Evolutionary conservation across 129 eudicot species (phyloP).

Genomic region (Chrysanthemum seticuspe): DNA sequence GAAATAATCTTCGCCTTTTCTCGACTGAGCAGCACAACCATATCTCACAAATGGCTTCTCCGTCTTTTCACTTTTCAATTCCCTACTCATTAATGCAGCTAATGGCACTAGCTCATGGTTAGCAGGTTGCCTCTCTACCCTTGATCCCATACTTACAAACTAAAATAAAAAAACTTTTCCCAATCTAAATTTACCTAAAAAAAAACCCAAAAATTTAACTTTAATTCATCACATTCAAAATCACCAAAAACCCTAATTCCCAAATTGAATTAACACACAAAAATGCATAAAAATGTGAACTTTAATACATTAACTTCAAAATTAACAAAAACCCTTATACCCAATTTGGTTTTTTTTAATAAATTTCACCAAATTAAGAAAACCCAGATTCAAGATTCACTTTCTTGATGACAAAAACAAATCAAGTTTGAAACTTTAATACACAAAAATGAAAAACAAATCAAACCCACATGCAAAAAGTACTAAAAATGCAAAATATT

Average conservation of each 20-base stretch:
- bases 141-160: constrained; percentile 49
- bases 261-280: background rate
- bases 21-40: constrained; percentile 72
- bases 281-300: background rate
- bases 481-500: background rate
- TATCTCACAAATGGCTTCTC: constrained; percentile 64
- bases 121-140: constrained; percentile 45
- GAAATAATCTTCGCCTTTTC: constrained; percentile 81
- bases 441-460: background rate
- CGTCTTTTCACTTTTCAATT: constrained; percentile 72
- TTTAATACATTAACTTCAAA: too few relatives aligned
- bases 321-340: too few relatives aligned
- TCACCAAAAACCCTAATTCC: constrained; percentile 7
- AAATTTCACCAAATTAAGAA: background rate
- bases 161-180: too few relatives aligned
- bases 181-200: too few relatives aligned
- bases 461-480: constrained; percentile 9
- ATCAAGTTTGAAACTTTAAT: background rate
- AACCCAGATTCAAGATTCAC: background rate
- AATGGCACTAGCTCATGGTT: constrained; percentile 60
- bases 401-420: constrained; percentile 11
- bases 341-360: background rate
- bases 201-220: too few relatives aligned
- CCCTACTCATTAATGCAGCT: constrained; percentile 65
- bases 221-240: too few relatives aligned